phyloP scores from a whole-genome alignment of 2,329 filamentous ascomycete species.

The Cytospora mali region DNA sequence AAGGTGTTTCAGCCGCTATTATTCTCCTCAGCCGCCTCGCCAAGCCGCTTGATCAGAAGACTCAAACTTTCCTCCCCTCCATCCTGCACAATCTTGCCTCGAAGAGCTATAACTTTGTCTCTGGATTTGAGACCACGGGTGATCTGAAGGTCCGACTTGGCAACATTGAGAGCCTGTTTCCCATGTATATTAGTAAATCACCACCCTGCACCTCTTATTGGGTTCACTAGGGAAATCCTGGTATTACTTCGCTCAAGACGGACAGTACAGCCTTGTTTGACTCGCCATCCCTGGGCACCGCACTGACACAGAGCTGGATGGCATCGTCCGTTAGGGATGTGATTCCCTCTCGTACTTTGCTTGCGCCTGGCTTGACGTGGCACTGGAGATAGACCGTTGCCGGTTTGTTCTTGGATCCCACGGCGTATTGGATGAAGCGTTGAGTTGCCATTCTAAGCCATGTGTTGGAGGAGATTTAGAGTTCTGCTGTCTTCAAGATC shows the following conservation, averaged over 20 bases:
- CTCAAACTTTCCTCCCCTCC: constrained; percentile 34
- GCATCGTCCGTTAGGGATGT: constrained; percentile 55
- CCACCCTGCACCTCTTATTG: not conserved
- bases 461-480: not conserved
- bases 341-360: constrained; percentile 64
- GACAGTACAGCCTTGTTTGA: constrained; percentile 68
- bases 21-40: constrained; percentile 8
- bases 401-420: constrained; percentile 49
- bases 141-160: constrained; percentile 66
- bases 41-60: constrained; percentile 31
- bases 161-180: constrained; percentile 56
- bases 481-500: not conserved
- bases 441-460: constrained; percentile 14
- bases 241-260: constrained; percentile 60
- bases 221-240: not conserved
- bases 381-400: constrained; percentile 62
- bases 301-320: constrained; percentile 67
- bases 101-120: constrained; percentile 61
- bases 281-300: constrained; percentile 66
- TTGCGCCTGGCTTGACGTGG: constrained; percentile 68
- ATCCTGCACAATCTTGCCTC: constrained; percentile 34
- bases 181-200: constrained; percentile 4
- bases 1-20: not conserved
- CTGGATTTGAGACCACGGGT: constrained; percentile 64
- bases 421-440: constrained; percentile 43